Percentiles rank a stretch among this genome's conserved stretches.
phyloP scores from a whole-genome alignment of 23 red algal species.

The Gracilaria gracilis region DNA sequence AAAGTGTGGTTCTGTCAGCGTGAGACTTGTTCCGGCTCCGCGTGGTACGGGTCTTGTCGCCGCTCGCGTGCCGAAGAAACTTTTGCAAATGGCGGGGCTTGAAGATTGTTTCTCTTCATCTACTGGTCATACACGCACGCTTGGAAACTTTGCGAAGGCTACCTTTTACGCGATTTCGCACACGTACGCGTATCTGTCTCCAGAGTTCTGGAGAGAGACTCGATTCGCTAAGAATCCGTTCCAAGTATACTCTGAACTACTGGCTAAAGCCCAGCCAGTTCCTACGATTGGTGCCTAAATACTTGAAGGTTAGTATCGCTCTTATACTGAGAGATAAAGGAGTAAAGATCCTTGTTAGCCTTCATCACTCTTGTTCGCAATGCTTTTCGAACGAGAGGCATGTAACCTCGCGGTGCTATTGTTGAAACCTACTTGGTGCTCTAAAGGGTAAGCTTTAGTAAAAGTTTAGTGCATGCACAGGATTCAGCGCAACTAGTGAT shows the following conservation, averaged over 20 bases:
- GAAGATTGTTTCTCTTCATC: conserved; percentile 97
- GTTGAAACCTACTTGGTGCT: too few species aligned
- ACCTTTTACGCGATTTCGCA: conserved; percentile 93
- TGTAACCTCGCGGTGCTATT: too few species aligned
- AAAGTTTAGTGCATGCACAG: background rate
- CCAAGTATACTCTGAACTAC: conserved; percentile 83
- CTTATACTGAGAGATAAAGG: background rate
- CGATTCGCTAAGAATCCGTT: conserved; percentile 87
- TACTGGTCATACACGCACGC: conserved; percentile 94
- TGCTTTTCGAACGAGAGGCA: background rate
- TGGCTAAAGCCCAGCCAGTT: conserved; percentile 65
- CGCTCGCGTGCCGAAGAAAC: conserved; percentile 96
- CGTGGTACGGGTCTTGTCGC: conserved; percentile 98
- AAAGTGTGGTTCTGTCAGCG: conserved; percentile 94
- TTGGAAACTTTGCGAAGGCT: conserved; percentile 99
- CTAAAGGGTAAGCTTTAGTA: too few species aligned
- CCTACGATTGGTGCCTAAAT: conserved; percentile 58
- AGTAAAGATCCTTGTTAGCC: background rate
- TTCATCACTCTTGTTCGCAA: background rate
- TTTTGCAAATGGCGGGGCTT: conserved; percentile 93
- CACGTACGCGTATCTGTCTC: conserved; percentile 92
- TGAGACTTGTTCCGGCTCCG: conserved; percentile 95
- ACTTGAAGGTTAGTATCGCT: background rate
- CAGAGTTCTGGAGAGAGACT: conserved; percentile 99
- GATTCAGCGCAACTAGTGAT: background rate